These are phyloP conservation scores for Cryphonectria radicalis DNA, from an alignment of 2,329 filamentous ascomycete species.

Conservation along the genomic window DNA sequence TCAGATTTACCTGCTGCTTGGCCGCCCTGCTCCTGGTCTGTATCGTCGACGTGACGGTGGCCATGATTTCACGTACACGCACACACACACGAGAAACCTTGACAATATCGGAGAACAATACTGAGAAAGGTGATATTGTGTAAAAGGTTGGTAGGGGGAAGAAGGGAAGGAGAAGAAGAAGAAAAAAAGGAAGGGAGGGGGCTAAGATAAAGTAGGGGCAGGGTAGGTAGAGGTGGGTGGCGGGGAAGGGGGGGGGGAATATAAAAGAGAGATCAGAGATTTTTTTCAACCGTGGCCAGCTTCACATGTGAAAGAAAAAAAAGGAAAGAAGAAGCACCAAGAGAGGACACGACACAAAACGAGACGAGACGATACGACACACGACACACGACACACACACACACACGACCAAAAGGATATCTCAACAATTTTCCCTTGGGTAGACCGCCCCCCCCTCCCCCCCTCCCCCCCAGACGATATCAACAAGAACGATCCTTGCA, in stretches of 20 bases:
- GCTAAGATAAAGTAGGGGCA: neutral
- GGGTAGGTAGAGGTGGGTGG: neutral
- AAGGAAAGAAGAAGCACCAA: neutral
- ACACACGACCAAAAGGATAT: constrained; percentile 18
- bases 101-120: neutral
- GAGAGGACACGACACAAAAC: constrained; percentile 9
- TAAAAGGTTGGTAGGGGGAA: neutral
- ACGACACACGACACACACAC: neutral
- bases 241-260: neutral
- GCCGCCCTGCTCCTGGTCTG: constrained; percentile 28
- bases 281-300: neutral
- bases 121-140: neutral
- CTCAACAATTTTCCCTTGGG: constrained; percentile 25
- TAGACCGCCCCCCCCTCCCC: constrained; percentile 20
- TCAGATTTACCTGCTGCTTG: constrained; percentile 21
- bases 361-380: neutral
- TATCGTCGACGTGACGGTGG: constrained; percentile 24
- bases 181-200: neutral
- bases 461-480: constrained; percentile 21
- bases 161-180: neutral
- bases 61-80: constrained; percentile 13
- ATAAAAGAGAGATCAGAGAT: constrained; percentile 7
- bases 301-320: constrained; percentile 1
- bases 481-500: constrained; percentile 28
- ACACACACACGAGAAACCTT: neutral